These are phyloP conservation scores for Emmonsiellopsis sp. DNA, from an alignment of 2,329 filamentous ascomycete species.

Conservation along the genomic window DNA sequence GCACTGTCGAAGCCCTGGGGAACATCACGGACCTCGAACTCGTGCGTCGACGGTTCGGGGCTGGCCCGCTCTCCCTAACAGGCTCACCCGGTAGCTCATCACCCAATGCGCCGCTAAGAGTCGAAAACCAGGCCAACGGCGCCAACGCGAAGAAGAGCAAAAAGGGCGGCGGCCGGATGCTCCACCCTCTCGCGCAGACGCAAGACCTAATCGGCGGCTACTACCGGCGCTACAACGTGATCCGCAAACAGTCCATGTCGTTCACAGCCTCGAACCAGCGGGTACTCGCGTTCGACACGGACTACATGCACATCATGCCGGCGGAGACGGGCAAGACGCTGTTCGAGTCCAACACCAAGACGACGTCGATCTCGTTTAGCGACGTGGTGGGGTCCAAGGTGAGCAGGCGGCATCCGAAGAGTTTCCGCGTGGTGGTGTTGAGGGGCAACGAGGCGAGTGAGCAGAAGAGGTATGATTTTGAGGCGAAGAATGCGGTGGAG, in stretches of 20 bases:
- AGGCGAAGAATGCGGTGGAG: slow-evolving; percentile 49
- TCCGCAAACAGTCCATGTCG: slow-evolving; percentile 56
- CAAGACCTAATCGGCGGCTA: slow-evolving; percentile 39
- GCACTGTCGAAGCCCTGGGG: slow-evolving; percentile 56
- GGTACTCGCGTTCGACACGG: slow-evolving; percentile 54
- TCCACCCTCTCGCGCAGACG: slow-evolving; percentile 41
- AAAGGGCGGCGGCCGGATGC: slow-evolving; percentile 29
- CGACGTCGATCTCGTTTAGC: slow-evolving; percentile 54
- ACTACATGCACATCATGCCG: slow-evolving; percentile 59
- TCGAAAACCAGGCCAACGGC: slow-evolving; percentile 28
- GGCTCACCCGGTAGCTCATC: slow-evolving; percentile 54
- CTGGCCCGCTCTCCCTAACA: slow-evolving; percentile 46
- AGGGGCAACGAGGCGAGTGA: slow-evolving; percentile 53
- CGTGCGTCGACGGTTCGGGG: slow-evolving; percentile 52
- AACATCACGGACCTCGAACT: slow-evolving; percentile 53
- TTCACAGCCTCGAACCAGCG: slow-evolving; percentile 54
- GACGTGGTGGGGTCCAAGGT: slow-evolving; percentile 59
- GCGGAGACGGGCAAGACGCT: slow-evolving; percentile 44
- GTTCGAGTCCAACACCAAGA: slow-evolving; percentile 42
- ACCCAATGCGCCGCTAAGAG: slow-evolving; percentile 55
- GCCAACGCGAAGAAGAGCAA: slow-evolving; percentile 35
- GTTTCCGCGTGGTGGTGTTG: slow-evolving; percentile 53
- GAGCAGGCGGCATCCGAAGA: slow-evolving; percentile 54
- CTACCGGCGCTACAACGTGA: slow-evolving; percentile 56
- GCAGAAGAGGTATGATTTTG: slow-evolving; percentile 60